Conservation (phyloP, 2,329 filamentous ascomycete species). For the Laburnicola sp. region DNA sequence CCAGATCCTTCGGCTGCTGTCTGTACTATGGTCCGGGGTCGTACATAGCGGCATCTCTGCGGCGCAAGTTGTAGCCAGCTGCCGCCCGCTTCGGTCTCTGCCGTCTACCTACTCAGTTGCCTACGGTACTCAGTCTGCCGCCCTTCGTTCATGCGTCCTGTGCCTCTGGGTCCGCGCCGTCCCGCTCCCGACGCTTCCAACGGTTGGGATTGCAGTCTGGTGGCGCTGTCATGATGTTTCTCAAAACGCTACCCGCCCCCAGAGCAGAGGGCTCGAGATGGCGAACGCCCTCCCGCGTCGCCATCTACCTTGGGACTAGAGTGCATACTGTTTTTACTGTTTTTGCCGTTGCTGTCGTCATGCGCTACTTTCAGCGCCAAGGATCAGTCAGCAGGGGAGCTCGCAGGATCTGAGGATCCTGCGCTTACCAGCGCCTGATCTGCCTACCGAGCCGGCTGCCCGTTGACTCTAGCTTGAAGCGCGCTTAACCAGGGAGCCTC, state of each 20-base stretch:
- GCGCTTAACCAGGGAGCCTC: slow-evolving; percentile 7
- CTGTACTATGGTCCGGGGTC: neutral
- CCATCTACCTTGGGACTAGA: neutral
- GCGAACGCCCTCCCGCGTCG: slow-evolving; percentile 1
- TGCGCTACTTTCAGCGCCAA: slow-evolving; percentile 2
- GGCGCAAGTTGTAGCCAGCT: neutral
- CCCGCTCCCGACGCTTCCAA: slow-evolving; percentile 15
- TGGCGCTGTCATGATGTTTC: too few relatives aligned
- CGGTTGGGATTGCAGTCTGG: slow-evolving; percentile 4
- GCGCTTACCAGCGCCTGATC: slow-evolving; percentile 13
- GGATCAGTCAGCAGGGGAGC: slow-evolving; percentile 8
- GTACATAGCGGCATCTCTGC: neutral
- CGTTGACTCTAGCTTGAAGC: slow-evolving; percentile 14
- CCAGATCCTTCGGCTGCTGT: neutral
- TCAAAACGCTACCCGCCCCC: too few relatives aligned
- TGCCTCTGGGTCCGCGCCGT: slow-evolving; percentile 18
- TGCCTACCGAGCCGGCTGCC: slow-evolving; percentile 10
- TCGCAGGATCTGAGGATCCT: slow-evolving; percentile 2
- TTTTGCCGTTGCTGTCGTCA: slow-evolving; percentile 5
- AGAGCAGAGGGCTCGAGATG: neutral
- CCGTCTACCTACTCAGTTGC: neutral
- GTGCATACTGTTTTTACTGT: neutral
- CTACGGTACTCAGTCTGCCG: neutral
- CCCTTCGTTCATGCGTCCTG: slow-evolving; percentile 7
- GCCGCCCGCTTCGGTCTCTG: neutral